Base-by-base conservation (phyloP, 129 eudicot species). In the Glebionis coronaria region DNA sequence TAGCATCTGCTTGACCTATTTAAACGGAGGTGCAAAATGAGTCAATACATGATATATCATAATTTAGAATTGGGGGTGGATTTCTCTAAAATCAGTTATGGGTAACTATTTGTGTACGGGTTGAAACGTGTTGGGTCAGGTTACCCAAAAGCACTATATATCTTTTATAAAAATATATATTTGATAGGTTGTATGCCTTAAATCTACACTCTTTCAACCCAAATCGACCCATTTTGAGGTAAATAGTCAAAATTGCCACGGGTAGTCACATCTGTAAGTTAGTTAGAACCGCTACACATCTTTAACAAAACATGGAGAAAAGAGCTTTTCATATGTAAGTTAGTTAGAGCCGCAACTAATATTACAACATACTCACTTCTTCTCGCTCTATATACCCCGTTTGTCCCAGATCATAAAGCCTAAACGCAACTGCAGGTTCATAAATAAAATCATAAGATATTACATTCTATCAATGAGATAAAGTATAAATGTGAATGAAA, bases 1-100 rank as follows among this genome's bases (percentile, higher is more conserved):
- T 23, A 94, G 82, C 99, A 94, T 94, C 80, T 90, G 90, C 80
- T 82, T 89, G 50, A 94, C 99, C 97, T 93, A 13, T 66, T 63
- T 51, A 76, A 47, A 61, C 56, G 16, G 5, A 40, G 2, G 44
- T 57, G 49, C 44, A 73, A 56, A 56, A 20, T n/a, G 38, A 38
- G 44, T 56, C 44, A 44, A 40, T 20, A 27, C 42, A 75, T 29
- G 19, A 68, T 15, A 38, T 35, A 0, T 63, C 18, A 60, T 42
- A 71, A 31, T 31, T 8, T 6, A 31, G n/a, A n/a, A n/a, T n/a
- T n/a, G n/a, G n/a, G n/a, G n/a, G n/a, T n/a, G n/a, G n/a, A n/a
- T n/a, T n/a, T n/a, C 40, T 8, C 9, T 31, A 8, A 46, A 12
- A 45, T 20, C 2, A 40, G 19, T 12, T 14, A 14, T 9, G 25